phyloP scores from a whole-genome alignment of 2,329 filamentous ascomycete genomes.

The Pseudogymnoascus sp. region DNA sequence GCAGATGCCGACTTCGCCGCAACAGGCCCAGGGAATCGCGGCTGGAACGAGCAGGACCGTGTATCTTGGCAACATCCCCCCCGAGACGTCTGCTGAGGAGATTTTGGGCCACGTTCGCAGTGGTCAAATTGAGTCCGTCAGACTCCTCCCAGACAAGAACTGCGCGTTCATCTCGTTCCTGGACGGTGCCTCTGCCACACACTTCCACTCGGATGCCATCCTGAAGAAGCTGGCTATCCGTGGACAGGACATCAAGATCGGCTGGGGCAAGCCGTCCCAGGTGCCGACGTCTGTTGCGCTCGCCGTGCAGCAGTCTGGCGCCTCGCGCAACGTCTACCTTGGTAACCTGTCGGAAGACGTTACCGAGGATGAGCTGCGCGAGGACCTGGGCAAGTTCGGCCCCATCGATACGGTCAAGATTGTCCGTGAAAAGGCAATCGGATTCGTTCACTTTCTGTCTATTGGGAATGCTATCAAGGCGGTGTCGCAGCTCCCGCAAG shows the following conservation, averaged over 20 bases:
- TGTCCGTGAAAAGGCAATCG: constrained; percentile 95
- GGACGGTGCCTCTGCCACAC: constrained; percentile 92
- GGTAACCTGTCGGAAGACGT: constrained; percentile 89
- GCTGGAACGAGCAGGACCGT: constrained; percentile 93
- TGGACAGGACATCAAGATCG: constrained; percentile 98
- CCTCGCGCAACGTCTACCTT: constrained; percentile 93
- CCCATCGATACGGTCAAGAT: constrained; percentile 96
- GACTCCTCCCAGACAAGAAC: constrained; percentile 96
- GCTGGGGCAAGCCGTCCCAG: constrained; percentile 97
- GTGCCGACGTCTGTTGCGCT: constrained; percentile 96
- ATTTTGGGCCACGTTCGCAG: constrained; percentile 93
- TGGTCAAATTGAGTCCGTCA: constrained; percentile 97
- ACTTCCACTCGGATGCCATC: constrained; percentile 99
- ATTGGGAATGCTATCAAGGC: constrained; percentile 98
- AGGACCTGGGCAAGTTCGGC: constrained; percentile 93
- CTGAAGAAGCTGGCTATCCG: constrained; percentile 99
- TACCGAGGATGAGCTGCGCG: constrained; percentile 81
- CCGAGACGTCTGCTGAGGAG: constrained; percentile 92
- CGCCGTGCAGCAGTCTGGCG: constrained; percentile 93
- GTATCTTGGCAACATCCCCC: constrained; percentile 96
- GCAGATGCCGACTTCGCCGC: constrained; percentile 59
- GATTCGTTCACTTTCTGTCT: constrained; percentile 94
- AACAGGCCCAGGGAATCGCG: constrained; percentile 69
- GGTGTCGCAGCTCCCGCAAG: constrained; percentile 89
- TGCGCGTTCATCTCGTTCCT: constrained; percentile 99